Percentiles rank a stretch among this genome's conserved stretches.
Evolutionary conservation across 2,329 filamentous ascomycete species (phyloP).

Genomic region (Pezicula carpinea): DNA sequence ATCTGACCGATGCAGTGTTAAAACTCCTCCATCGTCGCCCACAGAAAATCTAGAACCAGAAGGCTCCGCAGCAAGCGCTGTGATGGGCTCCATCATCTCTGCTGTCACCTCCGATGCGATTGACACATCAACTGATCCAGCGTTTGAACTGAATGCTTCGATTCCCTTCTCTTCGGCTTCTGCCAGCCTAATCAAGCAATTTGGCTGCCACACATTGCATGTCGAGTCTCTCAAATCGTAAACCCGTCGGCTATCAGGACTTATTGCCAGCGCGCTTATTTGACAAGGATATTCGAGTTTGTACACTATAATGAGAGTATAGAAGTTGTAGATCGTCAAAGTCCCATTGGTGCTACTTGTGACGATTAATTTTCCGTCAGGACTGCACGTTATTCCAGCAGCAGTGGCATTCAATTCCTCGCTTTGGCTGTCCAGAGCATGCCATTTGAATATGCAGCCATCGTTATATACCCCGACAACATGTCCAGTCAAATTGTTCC

Average conservation of each 20-base stretch:
- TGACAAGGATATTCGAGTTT: slow-evolving; percentile 5
- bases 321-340: slow-evolving; percentile 6
- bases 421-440: slow-evolving; percentile 3
- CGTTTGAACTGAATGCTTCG: too few species aligned
- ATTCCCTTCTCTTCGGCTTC: slow-evolving; percentile 12
- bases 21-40: too few species aligned
- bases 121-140: too few species aligned
- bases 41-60: too few species aligned
- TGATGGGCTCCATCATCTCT: too few species aligned
- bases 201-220: slow-evolving; percentile 24
- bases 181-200: slow-evolving; percentile 12
- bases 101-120: too few species aligned
- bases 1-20: too few species aligned
- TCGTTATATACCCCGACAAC: slow-evolving; percentile 10
- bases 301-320: slow-evolving; percentile 11
- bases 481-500: slow-evolving; percentile 5
- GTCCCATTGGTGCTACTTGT: slow-evolving; percentile 5
- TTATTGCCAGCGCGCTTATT: slow-evolving; percentile 13
- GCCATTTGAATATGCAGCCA: slow-evolving; percentile 14
- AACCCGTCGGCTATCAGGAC: slow-evolving; percentile 16
- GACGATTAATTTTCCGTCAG: slow-evolving; percentile 9
- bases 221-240: slow-evolving; percentile 16
- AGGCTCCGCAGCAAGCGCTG: too few species aligned
- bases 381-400: slow-evolving; percentile 4
- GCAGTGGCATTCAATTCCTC: slow-evolving; percentile 4